phyloP scores from a whole-genome alignment of 805 yeast genomes.

The Candida railenensis region DNA sequence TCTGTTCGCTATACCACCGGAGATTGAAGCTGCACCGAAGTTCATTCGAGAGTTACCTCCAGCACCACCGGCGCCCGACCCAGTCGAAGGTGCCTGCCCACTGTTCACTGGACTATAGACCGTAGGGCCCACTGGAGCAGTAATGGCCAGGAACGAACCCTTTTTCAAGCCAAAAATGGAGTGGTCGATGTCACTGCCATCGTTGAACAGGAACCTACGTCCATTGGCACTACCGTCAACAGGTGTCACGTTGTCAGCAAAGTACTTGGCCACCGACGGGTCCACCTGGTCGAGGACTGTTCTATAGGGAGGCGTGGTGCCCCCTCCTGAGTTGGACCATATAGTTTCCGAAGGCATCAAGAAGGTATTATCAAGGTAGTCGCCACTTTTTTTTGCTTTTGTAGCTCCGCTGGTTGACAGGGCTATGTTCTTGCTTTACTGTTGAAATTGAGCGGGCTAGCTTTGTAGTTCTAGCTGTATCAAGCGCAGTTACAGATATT shows the following conservation, averaged over 20 bases:
- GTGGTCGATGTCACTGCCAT: constrained; percentile 44
- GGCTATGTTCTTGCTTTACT: too few relatives aligned
- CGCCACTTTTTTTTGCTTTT: too few relatives aligned
- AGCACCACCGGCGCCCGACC: constrained; percentile 19
- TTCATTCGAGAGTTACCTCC: constrained; percentile 21
- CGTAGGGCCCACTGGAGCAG: constrained; percentile 33
- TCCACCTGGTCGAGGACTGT: constrained; percentile 40
- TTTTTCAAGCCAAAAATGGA: constrained; percentile 46
- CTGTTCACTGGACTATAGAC: constrained; percentile 10
- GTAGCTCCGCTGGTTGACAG: too few relatives aligned
- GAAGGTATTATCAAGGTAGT: neutral
- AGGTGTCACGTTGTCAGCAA: constrained; percentile 13
- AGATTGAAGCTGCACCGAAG: constrained; percentile 62
- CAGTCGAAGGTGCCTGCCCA: constrained; percentile 7
- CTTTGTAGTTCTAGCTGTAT: too few relatives aligned
- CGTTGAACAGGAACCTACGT: constrained; percentile 42
- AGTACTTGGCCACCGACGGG: constrained; percentile 38
- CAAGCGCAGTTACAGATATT: too few relatives aligned
- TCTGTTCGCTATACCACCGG: constrained; percentile 51
- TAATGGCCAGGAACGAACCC: constrained; percentile 47
- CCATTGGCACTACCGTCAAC: constrained; percentile 9
- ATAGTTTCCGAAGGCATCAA: constrained; percentile 41
- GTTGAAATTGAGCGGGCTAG: too few relatives aligned
- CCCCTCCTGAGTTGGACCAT: constrained; percentile 31
- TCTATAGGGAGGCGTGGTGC: constrained; percentile 25